phyloP scores from a whole-genome alignment of 371 early-diverging fungal genomes.

The Conidiobolus incongruus region DNA sequence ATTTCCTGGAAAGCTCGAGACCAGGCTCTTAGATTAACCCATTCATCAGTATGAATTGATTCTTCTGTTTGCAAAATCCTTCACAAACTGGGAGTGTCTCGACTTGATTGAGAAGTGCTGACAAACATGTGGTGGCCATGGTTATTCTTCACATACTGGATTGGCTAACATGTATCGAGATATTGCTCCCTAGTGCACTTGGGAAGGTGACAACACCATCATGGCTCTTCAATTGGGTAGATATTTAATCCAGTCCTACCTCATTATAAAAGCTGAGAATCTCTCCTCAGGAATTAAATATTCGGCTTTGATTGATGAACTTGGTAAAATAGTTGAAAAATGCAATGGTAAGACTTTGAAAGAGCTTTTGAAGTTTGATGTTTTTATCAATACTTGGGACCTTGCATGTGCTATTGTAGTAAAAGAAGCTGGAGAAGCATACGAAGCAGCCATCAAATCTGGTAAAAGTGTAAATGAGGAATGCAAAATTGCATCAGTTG shows the following conservation, averaged over 20 bases:
- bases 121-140: conserved; percentile 73
- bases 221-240: conserved; percentile 57
- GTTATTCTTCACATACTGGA: conserved; percentile 58
- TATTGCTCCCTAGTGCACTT: conserved; percentile 43
- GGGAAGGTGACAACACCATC: conserved; percentile 75
- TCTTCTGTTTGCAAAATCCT: conserved; percentile 61
- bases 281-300: neutral
- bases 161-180: conserved; percentile 45
- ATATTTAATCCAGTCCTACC: conserved; percentile 17
- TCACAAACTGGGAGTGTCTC: conserved; percentile 44
- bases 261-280: neutral
- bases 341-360: too few species aligned
- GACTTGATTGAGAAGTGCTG: conserved; percentile 59
- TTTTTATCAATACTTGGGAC: conserved; percentile 22
- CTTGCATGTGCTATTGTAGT: conserved; percentile 39
- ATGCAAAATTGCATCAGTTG: conserved; percentile 5
- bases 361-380: conserved; percentile 21
- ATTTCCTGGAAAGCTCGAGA: conserved; percentile 26
- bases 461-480: too few species aligned
- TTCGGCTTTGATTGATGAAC: too few species aligned
- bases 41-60: conserved; percentile 58
- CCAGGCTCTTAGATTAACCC: conserved; percentile 53
- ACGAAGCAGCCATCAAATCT: too few species aligned
- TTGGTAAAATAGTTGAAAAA: too few species aligned
- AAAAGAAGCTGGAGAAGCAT: conserved; percentile 16